Conservation (phyloP, 257 asterid genomes). For the Euphrasia confusa region DNA sequence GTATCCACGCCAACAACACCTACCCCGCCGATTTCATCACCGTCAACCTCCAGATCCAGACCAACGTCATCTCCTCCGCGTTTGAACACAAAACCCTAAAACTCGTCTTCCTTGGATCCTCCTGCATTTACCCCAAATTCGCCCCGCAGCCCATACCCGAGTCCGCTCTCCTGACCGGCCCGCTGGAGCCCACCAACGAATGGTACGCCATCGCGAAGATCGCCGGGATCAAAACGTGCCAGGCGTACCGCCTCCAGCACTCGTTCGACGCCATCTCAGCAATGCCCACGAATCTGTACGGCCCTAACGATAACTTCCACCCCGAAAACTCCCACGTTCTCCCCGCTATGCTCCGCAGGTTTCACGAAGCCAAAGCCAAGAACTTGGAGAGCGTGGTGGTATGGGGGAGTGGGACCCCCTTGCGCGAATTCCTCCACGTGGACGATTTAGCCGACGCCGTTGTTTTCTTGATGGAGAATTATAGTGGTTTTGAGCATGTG, state of each 20-base stretch:
- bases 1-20: slow-evolving; percentile 84
- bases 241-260: slow-evolving; percentile 70
- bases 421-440: slow-evolving; percentile 86
- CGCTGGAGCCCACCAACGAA: slow-evolving; percentile 84
- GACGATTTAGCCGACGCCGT: slow-evolving; percentile 87
- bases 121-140: slow-evolving; percentile 94
- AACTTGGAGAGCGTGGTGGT: slow-evolving; percentile 61
- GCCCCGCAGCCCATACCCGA: slow-evolving; percentile 97
- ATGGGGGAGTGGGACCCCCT: slow-evolving; percentile 89
- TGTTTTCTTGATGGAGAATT: slow-evolving; percentile 63
- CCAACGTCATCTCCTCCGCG: slow-evolving; percentile 77
- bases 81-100: slow-evolving; percentile 45
- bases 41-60: slow-evolving; percentile 86
- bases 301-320: slow-evolving; percentile 79
- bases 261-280: slow-evolving; percentile 78
- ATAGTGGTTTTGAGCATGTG: slow-evolving; percentile 75
- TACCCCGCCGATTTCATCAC: slow-evolving; percentile 95
- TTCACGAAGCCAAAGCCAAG: slow-evolving; percentile 67
- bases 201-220: slow-evolving; percentile 93
- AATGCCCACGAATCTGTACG: slow-evolving; percentile 83
- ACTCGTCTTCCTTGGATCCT: slow-evolving; percentile 79
- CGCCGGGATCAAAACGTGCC: slow-evolving; percentile 87
- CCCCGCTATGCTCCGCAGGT: slow-evolving; percentile 76
- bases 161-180: slow-evolving; percentile 65
- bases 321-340: slow-evolving; percentile 91